Evolutionary conservation across 805 yeast species (phyloP).

Genomic region (Saccharomycopsis synnaedendra): DNA sequence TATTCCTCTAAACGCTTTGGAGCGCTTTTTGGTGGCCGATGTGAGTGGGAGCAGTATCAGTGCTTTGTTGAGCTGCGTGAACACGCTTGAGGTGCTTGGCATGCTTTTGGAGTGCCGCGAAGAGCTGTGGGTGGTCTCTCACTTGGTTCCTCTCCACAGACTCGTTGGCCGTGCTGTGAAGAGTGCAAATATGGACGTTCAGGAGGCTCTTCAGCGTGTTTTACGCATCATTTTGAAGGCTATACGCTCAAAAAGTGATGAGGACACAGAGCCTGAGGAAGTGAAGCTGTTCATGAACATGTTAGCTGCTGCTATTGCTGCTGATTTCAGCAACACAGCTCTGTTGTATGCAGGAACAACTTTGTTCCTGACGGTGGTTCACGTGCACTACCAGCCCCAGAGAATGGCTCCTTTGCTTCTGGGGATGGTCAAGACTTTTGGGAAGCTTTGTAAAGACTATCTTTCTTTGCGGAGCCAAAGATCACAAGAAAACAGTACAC

Average conservation of each 20-base stretch:
- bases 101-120: constrained; percentile 73
- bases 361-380: constrained; percentile 66
- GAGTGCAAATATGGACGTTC: constrained; percentile 78
- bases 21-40: constrained; percentile 74
- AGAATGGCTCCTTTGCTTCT: constrained; percentile 68
- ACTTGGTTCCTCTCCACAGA: constrained; percentile 56
- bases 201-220: constrained; percentile 71
- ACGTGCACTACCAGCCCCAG: constrained; percentile 52
- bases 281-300: constrained; percentile 49
- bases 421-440: constrained; percentile 73
- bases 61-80: constrained; percentile 68
- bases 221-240: constrained; percentile 60
- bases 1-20: constrained; percentile 81
- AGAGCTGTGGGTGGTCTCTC: constrained; percentile 67
- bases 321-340: constrained; percentile 52
- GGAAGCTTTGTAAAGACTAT: constrained; percentile 83
- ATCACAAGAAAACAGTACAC: constrained; percentile 26
- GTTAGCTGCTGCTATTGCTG: constrained; percentile 59
- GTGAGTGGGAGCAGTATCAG: constrained; percentile 44
- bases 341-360: constrained; percentile 83
- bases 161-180: constrained; percentile 72
- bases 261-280: constrained; percentile 48
- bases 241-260: constrained; percentile 35
- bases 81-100: constrained; percentile 82
- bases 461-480: constrained; percentile 48